Base-by-base conservation (phyloP, 2,329 filamentous ascomycete species). In the Alternaria dauci region DNA sequence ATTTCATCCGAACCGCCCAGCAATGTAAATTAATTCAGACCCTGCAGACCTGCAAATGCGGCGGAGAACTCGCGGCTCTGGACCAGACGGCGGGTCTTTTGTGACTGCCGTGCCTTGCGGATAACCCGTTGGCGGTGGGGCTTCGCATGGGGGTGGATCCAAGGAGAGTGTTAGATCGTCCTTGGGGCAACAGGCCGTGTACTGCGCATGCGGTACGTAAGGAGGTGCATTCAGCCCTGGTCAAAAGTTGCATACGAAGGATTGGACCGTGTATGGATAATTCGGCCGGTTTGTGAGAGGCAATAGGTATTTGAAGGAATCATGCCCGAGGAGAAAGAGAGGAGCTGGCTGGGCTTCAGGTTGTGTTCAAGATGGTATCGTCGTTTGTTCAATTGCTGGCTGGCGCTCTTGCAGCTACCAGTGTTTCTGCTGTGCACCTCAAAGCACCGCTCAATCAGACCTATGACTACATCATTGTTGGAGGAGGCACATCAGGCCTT, bases 401-500 rank as follows among this genome's bases (percentile, higher is more conserved):
- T 3, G 18, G 20, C 12, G 8, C 8, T 36, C 2, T 36, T 7
- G 30, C 46, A 4, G 30, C 20, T 7, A 18, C 30, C 4, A 14
- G 20, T 8, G 26, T 41, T 14, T 56, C 34, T 3, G 43, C 42
- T 51, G 16, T 56, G 14, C 44, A 48, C 5, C 14, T 48, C 46
- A 48, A 32, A 6, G 14, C 46, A 2, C 46, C 46, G 1, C 25
- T 55, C 1, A 62, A 62, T 5, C 44, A 50, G 25, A 63, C 57
- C 1, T 69, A 70, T 32, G 69, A 72, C 47, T 72, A 69, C 28
- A 53, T 72, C 23, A 62, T 72, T 26, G 62, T 65, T 18, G 70
- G 70, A 9, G 70, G 66, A 8, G 70, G 70, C 0, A 70, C 66
- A 11, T 64, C 66, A 1, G 70, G 70, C 4, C 58, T 69, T 7